Conservation (phyloP, 495 filamentous ascomycete species). For the Penicillium canescens region DNA sequence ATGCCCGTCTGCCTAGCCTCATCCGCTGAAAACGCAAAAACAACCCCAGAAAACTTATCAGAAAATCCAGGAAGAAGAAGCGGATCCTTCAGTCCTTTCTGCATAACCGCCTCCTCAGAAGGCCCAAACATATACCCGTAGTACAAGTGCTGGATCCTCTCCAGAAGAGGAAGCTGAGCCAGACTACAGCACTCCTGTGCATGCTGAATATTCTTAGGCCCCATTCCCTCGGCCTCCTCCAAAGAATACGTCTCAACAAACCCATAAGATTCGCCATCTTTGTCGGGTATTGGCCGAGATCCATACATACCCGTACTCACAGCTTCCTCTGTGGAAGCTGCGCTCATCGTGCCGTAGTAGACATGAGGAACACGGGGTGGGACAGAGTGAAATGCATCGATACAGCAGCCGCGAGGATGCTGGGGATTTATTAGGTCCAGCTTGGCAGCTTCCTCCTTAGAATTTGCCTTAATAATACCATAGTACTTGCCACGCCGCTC, state of each 20-base stretch:
- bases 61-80: neutral
- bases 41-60: neutral
- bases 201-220: constrained; percentile 2
- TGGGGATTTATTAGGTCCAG: neutral
- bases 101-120: neutral
- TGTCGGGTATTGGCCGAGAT: neutral
- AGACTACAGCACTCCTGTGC: neutral
- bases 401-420: constrained; percentile 4
- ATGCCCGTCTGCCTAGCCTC: neutral
- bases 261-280: neutral
- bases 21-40: neutral
- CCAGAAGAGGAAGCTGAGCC: neutral
- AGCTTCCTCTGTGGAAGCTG: neutral
- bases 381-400: neutral
- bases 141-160: neutral
- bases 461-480: neutral
- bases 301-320: neutral
- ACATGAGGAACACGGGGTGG: neutral
- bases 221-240: neutral
- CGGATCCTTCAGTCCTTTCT: neutral
- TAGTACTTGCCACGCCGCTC: neutral
- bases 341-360: neutral
- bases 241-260: neutral
- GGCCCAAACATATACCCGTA: constrained; percentile 2
- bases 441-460: neutral